Percentiles rank a stretch among this genome's conserved stretches.
These are phyloP conservation scores for Sabuloglossum arenarium DNA, from an alignment of 495 filamentous ascomycete species.

Conservation along the genomic window DNA sequence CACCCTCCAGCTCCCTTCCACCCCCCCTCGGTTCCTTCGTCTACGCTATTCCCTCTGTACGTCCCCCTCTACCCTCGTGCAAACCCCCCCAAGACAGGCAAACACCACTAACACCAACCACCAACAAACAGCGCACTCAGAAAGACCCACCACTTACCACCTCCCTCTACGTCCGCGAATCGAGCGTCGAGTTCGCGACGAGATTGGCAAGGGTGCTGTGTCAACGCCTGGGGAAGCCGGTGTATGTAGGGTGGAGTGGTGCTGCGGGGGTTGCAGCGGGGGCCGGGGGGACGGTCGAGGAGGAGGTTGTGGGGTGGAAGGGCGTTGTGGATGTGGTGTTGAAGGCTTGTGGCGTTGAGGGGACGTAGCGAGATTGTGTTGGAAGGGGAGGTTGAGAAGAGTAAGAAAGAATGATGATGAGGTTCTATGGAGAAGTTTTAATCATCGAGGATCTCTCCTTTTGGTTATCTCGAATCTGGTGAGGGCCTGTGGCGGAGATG, in stretches of 20 bases:
- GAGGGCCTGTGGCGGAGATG: no score
- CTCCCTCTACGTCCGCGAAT: slow-evolving; percentile 48
- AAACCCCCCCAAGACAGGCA: no score
- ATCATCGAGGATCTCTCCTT: no score
- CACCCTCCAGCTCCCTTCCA: not conserved
- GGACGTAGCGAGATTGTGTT: no score
- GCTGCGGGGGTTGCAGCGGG: slow-evolving; percentile 30
- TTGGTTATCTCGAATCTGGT: no score
- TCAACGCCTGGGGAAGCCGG: slow-evolving; percentile 41
- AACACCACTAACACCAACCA: no score
- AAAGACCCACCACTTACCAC: slow-evolving; percentile 35
- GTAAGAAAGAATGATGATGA: no score
- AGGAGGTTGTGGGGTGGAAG: slow-evolving; percentile 77
- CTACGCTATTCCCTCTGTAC: slow-evolving; percentile 76
- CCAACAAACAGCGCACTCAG: no score
- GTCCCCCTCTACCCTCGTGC: slow-evolving; percentile 9
- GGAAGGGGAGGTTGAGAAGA: no score
- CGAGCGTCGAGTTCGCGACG: slow-evolving; percentile 67
- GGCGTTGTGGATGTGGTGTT: slow-evolving; percentile 49
- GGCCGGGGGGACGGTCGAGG: slow-evolving; percentile 46
- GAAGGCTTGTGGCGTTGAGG: no score
- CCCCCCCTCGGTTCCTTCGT: slow-evolving; percentile 31
- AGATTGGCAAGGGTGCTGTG: slow-evolving; percentile 67
- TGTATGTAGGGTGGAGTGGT: slow-evolving; percentile 68
- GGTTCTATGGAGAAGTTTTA: no score